phyloP scores from a whole-genome alignment of 108 stramenopile species.

The Pinguiococcus pyrenoidosus region DNA sequence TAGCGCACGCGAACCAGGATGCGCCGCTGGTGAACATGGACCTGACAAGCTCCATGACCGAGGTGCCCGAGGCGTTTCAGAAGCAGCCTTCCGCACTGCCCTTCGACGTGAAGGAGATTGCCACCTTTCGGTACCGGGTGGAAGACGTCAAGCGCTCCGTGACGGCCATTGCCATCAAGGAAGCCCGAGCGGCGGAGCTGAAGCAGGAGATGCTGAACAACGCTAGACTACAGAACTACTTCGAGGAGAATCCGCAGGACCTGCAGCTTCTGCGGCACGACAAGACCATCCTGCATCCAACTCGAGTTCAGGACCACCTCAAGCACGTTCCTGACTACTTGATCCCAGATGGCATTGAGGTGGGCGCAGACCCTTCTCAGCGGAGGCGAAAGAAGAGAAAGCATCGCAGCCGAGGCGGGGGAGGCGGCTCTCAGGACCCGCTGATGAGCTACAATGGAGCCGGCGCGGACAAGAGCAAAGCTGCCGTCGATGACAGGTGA shows the following conservation, averaged over 20 bases:
- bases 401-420: constrained; percentile 37
- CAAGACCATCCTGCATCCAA: constrained; percentile 32
- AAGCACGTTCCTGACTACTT: constrained; percentile 84
- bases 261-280: constrained; percentile 32
- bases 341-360: constrained; percentile 75
- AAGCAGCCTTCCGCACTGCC: constrained; percentile 79
- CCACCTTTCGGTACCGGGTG: constrained; percentile 91
- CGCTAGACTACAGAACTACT: constrained; percentile 73
- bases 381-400: constrained; percentile 20
- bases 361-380: constrained; percentile 45
- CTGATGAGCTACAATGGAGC: background rate
- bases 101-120: constrained; percentile 82
- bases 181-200: constrained; percentile 81
- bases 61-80: constrained; percentile 1
- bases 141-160: constrained; percentile 81
- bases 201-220: constrained; percentile 84
- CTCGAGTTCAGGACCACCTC: constrained; percentile 24
- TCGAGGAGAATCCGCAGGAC: constrained; percentile 82
- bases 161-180: constrained; percentile 61
- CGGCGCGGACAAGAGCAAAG: constrained; percentile 15
- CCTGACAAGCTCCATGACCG: constrained; percentile 12
- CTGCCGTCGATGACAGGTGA: constrained; percentile 37
- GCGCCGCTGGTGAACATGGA: background rate
- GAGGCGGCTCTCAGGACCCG: constrained; percentile 35
- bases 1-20: constrained; percentile 18